phyloP scores from a whole-genome alignment of 495 filamentous ascomycete genomes.

The Parathielavia hyrcaniae region DNA sequence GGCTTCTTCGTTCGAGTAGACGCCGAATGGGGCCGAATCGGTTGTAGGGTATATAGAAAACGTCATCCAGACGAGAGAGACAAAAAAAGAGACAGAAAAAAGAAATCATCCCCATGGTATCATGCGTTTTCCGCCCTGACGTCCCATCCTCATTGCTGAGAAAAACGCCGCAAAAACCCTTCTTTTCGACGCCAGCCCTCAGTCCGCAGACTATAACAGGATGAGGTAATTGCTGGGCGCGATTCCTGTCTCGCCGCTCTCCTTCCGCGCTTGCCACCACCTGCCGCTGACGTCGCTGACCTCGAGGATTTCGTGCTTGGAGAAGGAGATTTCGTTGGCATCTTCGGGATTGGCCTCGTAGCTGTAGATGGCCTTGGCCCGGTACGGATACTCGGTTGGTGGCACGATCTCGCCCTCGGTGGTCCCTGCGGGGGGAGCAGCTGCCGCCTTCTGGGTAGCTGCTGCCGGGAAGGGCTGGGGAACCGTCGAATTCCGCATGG shows the following conservation, averaged over 20 bases:
- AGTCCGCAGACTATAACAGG: conserved; percentile 61
- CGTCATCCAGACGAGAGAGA: conserved; percentile 24
- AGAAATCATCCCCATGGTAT: conserved; percentile 30
- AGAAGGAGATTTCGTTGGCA: conserved; percentile 95
- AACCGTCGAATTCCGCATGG: conserved; percentile 36
- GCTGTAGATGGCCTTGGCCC: conserved; percentile 95
- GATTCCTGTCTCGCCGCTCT: conserved; percentile 91
- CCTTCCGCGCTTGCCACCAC: conserved; percentile 98
- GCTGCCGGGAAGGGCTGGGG: conserved; percentile 30
- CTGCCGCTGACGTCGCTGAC: conserved; percentile 94
- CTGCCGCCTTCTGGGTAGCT: conserved; percentile 33
- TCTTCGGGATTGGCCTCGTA: conserved; percentile 97
- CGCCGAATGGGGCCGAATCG: conserved; percentile 24
- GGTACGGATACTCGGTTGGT: conserved; percentile 92
- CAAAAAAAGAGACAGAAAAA: conserved; percentile 2
- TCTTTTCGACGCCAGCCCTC: background rate
- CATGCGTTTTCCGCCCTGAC: conserved; percentile 19
- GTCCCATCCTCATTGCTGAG: background rate
- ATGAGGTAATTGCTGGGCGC: conserved; percentile 98
- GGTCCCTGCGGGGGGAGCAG: conserved; percentile 27
- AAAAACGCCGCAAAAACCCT: conserved; percentile 9
- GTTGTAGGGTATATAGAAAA: conserved; percentile 30
- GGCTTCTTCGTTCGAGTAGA: conserved; percentile 13
- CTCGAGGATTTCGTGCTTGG: conserved; percentile 93
- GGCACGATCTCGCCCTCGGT: conserved; percentile 60